Conservation (phyloP, 129 eudicot species). For the Centaurea solstitialis region DNA sequence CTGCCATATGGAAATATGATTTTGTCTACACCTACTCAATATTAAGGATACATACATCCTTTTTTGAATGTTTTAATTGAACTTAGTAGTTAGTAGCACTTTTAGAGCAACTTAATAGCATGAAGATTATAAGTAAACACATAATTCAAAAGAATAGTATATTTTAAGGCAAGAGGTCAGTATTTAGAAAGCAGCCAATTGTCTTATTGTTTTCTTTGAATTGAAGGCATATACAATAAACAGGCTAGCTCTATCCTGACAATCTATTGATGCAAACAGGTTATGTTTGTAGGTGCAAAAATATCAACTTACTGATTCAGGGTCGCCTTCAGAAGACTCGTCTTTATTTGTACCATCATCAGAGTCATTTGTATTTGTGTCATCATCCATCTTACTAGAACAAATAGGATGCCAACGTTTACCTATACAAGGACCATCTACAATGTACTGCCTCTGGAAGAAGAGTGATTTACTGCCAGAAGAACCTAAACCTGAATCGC, state of each 20-base stretch:
- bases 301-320: constrained; percentile 50
- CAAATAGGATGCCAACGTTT: constrained; percentile 40
- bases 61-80: background rate
- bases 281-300: background rate
- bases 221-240: background rate
- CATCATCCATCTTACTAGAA: constrained; percentile 57
- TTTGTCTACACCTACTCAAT: background rate
- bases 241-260: background rate
- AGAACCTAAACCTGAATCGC: constrained; percentile 42
- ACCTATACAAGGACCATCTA: constrained; percentile 34
- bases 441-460: constrained; percentile 33
- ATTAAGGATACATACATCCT: background rate
- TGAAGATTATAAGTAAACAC: background rate
- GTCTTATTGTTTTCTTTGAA: background rate
- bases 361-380: constrained; percentile 51
- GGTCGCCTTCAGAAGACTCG: constrained; percentile 42
- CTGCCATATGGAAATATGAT: background rate
- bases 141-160: background rate
- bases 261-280: background rate
- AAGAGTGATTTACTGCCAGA: constrained; percentile 38
- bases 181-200: background rate
- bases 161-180: background rate
- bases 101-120: background rate
- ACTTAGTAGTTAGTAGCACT: background rate
- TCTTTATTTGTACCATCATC: constrained; percentile 38